Evolutionary conservation across 306 rosid species (phyloP), one percentile per base, ranked within the genome.

Genomic region (Potentilla sterilis): DNA sequence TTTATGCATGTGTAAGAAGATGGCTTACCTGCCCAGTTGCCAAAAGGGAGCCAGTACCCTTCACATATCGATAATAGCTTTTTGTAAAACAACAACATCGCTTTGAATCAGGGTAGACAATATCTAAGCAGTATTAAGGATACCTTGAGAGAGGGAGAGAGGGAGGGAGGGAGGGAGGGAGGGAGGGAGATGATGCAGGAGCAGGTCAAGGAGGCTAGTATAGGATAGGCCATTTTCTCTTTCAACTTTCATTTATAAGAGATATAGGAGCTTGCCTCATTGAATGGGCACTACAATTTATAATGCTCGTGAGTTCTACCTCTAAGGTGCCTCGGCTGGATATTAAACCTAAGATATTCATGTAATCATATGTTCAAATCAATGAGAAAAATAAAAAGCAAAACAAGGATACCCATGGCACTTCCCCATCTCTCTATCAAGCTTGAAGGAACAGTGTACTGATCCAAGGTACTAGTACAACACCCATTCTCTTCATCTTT

Each of bases 321-420:
- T 47, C 74, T 16, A 28, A 28, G 74, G 19, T 47, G 16, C 43
- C 21, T 34, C 11, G 8, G 7, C 28, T 47, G 73, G 59, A 69
- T 34, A 5, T 37, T 15, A 15, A 9, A 69, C 59, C 57, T 18
- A 69, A 19, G 44, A 47, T 15, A 47, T 47, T 28, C 58, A 24
- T 69, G 73, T 69, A 47, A 57, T 34, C 10, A 6, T 35, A 77
- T 40, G 72, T 37, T 61, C 61, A 54, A 62, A 40, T 65, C 44
- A 14, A 76, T 11, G 46, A 80, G 48, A 13, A 51, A 63, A 43
- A 62, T 64, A 2, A 32, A 49, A 42, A 7, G 38, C 1, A 54
- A 72, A 75, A 80, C n/a, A 90, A 86, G 97, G 99, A 95, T 95
- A 95, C 97, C 98, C 99, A 92, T 89, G 44, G 92, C 97, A 89